Conservation (phyloP, 257 asterid species). For the Penstemon davidsonii region DNA sequence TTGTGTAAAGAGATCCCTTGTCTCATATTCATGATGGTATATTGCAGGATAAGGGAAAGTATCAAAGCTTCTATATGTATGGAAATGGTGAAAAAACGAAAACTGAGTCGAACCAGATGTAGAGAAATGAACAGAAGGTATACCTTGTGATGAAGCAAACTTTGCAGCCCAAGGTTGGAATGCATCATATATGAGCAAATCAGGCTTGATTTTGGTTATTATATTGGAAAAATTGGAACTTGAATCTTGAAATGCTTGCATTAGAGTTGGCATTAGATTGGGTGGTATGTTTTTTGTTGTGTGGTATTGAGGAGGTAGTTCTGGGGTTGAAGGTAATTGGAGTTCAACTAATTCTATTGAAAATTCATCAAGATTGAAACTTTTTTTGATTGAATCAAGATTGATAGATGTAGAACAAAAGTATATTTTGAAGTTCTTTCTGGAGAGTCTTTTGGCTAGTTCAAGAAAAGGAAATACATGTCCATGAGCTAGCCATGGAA, state of each 20-base stretch:
- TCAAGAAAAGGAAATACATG: slow-evolving; percentile 41
- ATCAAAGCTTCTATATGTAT: slow-evolving; percentile 11
- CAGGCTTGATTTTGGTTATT: slow-evolving; percentile 24
- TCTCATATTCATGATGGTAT: slow-evolving; percentile 25
- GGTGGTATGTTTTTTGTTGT: slow-evolving; percentile 45
- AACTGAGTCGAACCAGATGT: slow-evolving; percentile 23
- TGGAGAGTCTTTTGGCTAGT: slow-evolving; percentile 48
- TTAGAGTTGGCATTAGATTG: slow-evolving; percentile 33
- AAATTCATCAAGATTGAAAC: background rate
- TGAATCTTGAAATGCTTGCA: slow-evolving; percentile 33
- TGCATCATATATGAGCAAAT: slow-evolving; percentile 35
- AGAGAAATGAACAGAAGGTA: slow-evolving; percentile 29
- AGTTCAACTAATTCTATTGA: slow-evolving; percentile 30
- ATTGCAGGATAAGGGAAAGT: slow-evolving; percentile 30
- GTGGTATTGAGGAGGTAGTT: slow-evolving; percentile 41
- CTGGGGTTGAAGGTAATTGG: slow-evolving; percentile 30
- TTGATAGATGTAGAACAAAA: slow-evolving; percentile 43
- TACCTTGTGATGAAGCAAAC: slow-evolving; percentile 29
- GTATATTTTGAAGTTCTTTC: slow-evolving; percentile 35
- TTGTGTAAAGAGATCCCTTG: background rate
- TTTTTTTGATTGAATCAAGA: slow-evolving; percentile 32
- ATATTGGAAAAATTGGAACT: slow-evolving; percentile 23
- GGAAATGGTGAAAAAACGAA: slow-evolving; percentile 27
- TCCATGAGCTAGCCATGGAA: slow-evolving; percentile 48
- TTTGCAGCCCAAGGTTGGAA: slow-evolving; percentile 40